Conservation (phyloP, 345 rosid species). For the Gynandropsis gynandra region DNA sequence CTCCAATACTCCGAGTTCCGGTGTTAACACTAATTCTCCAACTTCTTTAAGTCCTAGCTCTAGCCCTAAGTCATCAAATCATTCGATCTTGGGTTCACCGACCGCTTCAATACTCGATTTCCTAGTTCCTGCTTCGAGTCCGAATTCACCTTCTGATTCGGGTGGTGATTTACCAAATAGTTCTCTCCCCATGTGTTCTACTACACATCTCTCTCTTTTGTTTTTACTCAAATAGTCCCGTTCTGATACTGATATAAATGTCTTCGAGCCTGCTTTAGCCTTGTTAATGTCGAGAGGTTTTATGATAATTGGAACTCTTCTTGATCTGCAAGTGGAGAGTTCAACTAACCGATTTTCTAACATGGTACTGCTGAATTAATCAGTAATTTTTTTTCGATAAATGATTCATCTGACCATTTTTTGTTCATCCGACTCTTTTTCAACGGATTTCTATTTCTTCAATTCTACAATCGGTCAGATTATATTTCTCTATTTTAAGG, state of each 20-base stretch:
- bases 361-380: too few relatives aligned
- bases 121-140: not conserved
- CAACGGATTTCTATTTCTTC: not conserved
- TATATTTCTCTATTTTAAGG: not conserved
- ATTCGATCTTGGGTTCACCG: not conserved
- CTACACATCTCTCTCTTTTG: not conserved
- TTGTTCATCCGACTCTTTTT: too few relatives aligned
- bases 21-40: constrained; percentile 9
- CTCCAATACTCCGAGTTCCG: not conserved
- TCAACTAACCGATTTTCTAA: constrained; percentile 18
- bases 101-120: constrained; percentile 7
- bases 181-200: not conserved
- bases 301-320: constrained; percentile 35
- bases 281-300: constrained; percentile 32
- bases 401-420: too few relatives aligned
- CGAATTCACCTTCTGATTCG: too few relatives aligned
- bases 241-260: constrained; percentile 10
- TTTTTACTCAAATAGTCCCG: too few relatives aligned
- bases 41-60: constrained; percentile 12
- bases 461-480: not conserved
- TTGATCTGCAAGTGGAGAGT: constrained; percentile 30
- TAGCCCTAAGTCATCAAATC: constrained; percentile 14
- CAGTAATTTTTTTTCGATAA: too few relatives aligned
- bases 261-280: constrained; percentile 28
- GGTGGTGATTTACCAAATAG: not conserved